Evolutionary conservation across 2,329 filamentous ascomycete species (phyloP), one percentile per base, ranked within the genome.

Genomic region (Colletotrichum spaethianum): DNA sequence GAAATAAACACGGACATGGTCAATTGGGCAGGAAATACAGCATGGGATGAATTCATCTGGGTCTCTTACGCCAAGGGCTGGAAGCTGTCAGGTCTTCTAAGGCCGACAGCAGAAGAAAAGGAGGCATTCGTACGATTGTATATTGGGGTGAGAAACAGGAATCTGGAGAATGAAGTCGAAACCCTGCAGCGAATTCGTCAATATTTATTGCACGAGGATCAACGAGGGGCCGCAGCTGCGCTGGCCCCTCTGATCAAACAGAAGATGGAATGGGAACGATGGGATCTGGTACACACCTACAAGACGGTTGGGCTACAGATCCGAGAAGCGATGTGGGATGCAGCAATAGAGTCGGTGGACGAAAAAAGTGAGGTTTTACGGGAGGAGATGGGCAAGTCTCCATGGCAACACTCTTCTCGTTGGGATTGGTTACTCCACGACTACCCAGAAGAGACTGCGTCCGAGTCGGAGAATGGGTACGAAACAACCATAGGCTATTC

Each of bases 321-420:
- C 23, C 36, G 57, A 14, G 56, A 70, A 31, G 31, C 3, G 2
- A 73, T 73, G 70, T 36, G 61, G 57, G 50, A 70, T 0, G 61
- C 36, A 0, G 73, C 65, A 3, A 9, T 73, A 2, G 62, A 67
- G 23, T 66, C 62, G 0, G n/a, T 74, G 1, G 65, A 70, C 1
- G 57, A 74, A 31, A 70, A 60, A 1, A 16, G 70, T 16, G 70
- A 42, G 11, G 5, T 60, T 0, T 44, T 70, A 6, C 18, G 31
- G 2, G 62, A 42, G 14, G 53, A 57, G 16, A 56, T 73, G n/a
- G 52, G 9, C 4, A 31, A 50, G 20, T 72, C 68, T 2, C 72
- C 68, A 1, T 72, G 59, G 63, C 26, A 60, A 5, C 33, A 59
- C 0, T 16, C n/a, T 4, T 68, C 48, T 4, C 0, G 0, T 0